These are phyloP conservation scores for Nannochloris sp. DNA, from an alignment of 139 green algal genomes.

Conservation along the genomic window DNA sequence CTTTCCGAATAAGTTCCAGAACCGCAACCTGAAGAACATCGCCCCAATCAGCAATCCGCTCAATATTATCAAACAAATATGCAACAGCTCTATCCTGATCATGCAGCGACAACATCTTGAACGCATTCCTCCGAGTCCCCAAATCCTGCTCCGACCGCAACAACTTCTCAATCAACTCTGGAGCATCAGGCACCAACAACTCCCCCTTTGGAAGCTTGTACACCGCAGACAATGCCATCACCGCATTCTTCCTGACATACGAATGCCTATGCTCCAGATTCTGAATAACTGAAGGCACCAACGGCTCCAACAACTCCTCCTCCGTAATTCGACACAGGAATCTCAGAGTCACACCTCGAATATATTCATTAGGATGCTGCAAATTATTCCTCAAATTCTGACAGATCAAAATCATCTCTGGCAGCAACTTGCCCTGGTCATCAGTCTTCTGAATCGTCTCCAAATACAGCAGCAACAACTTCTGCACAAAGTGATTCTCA, in stretches of 20 bases:
- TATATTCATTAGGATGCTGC: conserved; percentile 99
- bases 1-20: conserved; percentile 93
- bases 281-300: conserved; percentile 70
- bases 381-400: conserved; percentile 99
- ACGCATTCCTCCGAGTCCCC: conserved; percentile 86
- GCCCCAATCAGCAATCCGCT: conserved; percentile 80
- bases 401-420: conserved; percentile 99
- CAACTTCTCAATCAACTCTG: conserved; percentile 90
- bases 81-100: conserved; percentile 73
- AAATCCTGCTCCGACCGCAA: conserved; percentile 74
- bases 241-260: conserved; percentile 93
- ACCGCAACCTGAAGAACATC: conserved; percentile 95
- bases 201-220: conserved; percentile 92
- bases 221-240: conserved; percentile 87
- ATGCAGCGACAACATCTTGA: conserved; percentile 80
- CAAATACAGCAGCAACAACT: conserved; percentile 97
- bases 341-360: conserved; percentile 87
- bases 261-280: conserved; percentile 97
- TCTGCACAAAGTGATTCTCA: conserved; percentile 97
- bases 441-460: conserved; percentile 99
- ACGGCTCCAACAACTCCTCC: conserved; percentile 94
- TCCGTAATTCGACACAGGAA: conserved; percentile 96
- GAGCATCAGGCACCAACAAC: conserved; percentile 80
- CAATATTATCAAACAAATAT: conserved; percentile 80
- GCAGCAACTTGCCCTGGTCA: conserved; percentile 84